phyloP scores from a whole-genome alignment of 441 rosid species.

The Pelargonium cotyledonis region DNA sequence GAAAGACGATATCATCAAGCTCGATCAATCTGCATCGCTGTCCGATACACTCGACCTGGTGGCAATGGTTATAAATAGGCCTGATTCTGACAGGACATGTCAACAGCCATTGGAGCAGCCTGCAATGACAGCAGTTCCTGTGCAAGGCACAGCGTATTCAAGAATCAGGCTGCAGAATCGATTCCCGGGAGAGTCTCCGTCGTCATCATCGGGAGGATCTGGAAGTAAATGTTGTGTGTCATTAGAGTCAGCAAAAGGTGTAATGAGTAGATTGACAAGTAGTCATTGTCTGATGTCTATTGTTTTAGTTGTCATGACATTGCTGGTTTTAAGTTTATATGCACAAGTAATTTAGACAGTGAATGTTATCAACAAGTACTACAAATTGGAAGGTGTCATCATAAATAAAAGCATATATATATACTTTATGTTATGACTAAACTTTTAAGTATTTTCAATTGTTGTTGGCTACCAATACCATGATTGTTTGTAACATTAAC shows the following conservation, averaged over 20 bases:
- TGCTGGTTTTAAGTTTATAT: slow-evolving; percentile 24
- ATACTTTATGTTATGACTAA: no score
- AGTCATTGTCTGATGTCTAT: slow-evolving; percentile 5
- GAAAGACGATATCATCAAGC: slow-evolving; percentile 62
- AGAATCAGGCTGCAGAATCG: slow-evolving; percentile 26
- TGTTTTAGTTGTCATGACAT: slow-evolving; percentile 14
- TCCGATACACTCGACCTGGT: slow-evolving; percentile 1
- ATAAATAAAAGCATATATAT: no score
- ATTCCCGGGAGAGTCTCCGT: neutral
- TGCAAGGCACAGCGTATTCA: slow-evolving; percentile 24
- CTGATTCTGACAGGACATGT: slow-evolving; percentile 17
- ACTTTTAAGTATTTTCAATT: no score
- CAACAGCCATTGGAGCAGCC: slow-evolving; percentile 11
- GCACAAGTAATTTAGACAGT: slow-evolving; percentile 13
- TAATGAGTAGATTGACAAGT: slow-evolving; percentile 10
- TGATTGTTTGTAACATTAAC: no score
- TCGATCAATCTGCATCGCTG: slow-evolving; percentile 34
- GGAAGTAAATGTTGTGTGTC: no score
- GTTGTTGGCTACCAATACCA: no score
- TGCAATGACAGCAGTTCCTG: neutral
- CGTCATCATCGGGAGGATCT: no score
- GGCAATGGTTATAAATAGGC: slow-evolving; percentile 11
- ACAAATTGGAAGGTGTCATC: no score
- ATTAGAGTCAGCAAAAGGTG: slow-evolving; percentile 11
- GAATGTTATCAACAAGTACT: neutral